Percentiles rank a stretch among this genome's conserved stretches.
phyloP scores from a whole-genome alignment of 2,329 filamentous ascomycete genomes.

The Sordariomycetes sp. region DNA sequence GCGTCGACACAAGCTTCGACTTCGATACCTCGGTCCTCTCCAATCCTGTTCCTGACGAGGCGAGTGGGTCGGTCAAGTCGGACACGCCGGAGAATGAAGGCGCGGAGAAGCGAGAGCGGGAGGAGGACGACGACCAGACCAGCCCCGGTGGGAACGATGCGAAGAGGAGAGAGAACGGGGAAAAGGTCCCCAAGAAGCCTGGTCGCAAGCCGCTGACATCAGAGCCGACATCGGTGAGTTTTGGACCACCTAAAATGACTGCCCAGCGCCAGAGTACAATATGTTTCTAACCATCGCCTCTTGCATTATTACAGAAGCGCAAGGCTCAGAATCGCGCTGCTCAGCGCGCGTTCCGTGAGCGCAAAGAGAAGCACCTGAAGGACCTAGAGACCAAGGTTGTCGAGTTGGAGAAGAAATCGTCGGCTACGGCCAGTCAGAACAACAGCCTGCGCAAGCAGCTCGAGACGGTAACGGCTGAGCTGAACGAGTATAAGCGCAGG shows the following conservation, averaged over 20 bases:
- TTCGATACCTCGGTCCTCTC: slow-evolving; percentile 44
- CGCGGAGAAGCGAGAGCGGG: slow-evolving; percentile 60
- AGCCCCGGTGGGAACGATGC: slow-evolving; percentile 24
- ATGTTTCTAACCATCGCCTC: not conserved
- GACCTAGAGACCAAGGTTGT: slow-evolving; percentile 69
- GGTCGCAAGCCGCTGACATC: slow-evolving; percentile 91
- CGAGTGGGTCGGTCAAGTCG: slow-evolving; percentile 45
- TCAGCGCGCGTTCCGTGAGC: slow-evolving; percentile 84
- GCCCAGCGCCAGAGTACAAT: not conserved
- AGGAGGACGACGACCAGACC: slow-evolving; percentile 49
- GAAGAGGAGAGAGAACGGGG: slow-evolving; percentile 71
- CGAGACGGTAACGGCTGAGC: slow-evolving; percentile 71
- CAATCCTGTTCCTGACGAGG: slow-evolving; percentile 48
- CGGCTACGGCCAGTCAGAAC: slow-evolving; percentile 77
- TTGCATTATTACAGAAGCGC: slow-evolving; percentile 50
- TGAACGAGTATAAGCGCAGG: slow-evolving; percentile 83
- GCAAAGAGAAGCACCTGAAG: slow-evolving; percentile 84
- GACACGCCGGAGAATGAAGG: slow-evolving; percentile 42
- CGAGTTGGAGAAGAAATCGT: slow-evolving; percentile 69
- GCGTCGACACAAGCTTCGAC: slow-evolving; percentile 61
- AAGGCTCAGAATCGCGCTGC: slow-evolving; percentile 94
- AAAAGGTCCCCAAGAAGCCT: slow-evolving; percentile 87
- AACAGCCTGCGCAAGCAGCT: slow-evolving; percentile 72
- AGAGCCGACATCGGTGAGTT: slow-evolving; percentile 73
- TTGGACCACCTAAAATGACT: not conserved